Evolutionary conservation across 2,329 filamentous ascomycete genomes (phyloP).

Genomic region (Nothomitra cinnamomea): DNA sequence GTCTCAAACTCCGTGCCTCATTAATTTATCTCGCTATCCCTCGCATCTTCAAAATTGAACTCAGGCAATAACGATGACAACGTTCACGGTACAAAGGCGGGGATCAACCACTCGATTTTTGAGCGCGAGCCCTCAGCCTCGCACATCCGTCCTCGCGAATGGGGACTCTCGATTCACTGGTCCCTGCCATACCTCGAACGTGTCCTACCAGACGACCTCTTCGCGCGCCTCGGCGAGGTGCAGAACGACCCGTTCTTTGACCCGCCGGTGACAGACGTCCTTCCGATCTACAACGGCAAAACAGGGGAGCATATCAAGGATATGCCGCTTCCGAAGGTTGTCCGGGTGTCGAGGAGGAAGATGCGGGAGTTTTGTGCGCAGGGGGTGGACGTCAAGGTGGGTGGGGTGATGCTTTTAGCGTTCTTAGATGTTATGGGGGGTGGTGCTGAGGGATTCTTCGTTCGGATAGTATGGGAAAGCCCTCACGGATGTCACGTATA

Average conservation of each 20-base stretch:
- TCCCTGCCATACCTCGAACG: constrained; percentile 3
- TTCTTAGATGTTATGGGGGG: not conserved
- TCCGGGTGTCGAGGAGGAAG: constrained; percentile 6
- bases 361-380: constrained; percentile 6
- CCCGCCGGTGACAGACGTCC: constrained; percentile 4
- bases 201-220: constrained; percentile 9
- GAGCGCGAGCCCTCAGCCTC: constrained; percentile 5
- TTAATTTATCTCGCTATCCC: too few species aligned
- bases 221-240: constrained; percentile 3
- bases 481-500: constrained; percentile 4
- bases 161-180: constrained; percentile 13
- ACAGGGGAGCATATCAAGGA: constrained; percentile 9
- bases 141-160: constrained; percentile 10
- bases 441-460: too few species aligned
- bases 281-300: constrained; percentile 10
- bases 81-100: constrained; percentile 9
- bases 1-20: too few species aligned
- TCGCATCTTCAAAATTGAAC: too few species aligned
- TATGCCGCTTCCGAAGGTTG: constrained; percentile 4
- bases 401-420: not conserved
- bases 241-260: constrained; percentile 7
- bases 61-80: not conserved
- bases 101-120: constrained; percentile 4
- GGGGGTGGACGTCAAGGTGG: constrained; percentile 6
- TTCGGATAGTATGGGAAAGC: not conserved